Evolutionary conservation across 352 stramenopile species (phyloP), one percentile per base, ranked within the genome.

Genomic region (Phytophthora agathidicida): DNA sequence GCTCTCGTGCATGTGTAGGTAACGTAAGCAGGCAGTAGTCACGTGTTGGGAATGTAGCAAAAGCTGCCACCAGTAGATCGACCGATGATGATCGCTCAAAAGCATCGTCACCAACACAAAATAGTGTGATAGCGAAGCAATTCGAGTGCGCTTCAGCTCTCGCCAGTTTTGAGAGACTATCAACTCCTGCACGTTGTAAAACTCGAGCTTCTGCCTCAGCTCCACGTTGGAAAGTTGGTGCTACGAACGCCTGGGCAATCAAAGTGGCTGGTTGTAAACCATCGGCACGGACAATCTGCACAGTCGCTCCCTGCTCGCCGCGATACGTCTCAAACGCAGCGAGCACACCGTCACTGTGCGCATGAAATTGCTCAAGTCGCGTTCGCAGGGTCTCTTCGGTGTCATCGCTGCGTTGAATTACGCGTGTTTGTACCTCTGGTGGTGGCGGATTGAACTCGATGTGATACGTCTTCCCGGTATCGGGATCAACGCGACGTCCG

Each of bases 391-490:
- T 98, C 16, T 96, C 86, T 52, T 97, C 91, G 3, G 89, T 98
- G 72, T 98, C 93, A 67, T 98, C 94, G n/a, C 77, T 91, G 27
- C 92, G 77, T 64, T 98, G 93, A 39, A 96, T 63, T 4, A 93
- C 78, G 80, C 65, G 54, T 7, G 27, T 26, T 16, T 97, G 75
- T 23, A 83, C 71, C 26, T 86, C 87, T 7, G 57, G 63, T 4
- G 81, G 75, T 16, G 97, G 97, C n/a, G 95, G 94, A 49, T 97
- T 97, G 73, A 97, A 99, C 60, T 96, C 96, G 1, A 98, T 79
- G 64, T 99, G 97, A 70, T 99, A 99, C n/a, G 89, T 98, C 51
- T 96, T 93, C 46, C 95, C 94, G 13, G 80, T 97, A 7, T 77
- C 80, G 27, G 94, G 93, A 68, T 99, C 95, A 26, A 99, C 96